These are phyloP conservation scores for Penicillium egyptiacum DNA, from an alignment of 495 filamentous ascomycete genomes.

Conservation along the genomic window DNA sequence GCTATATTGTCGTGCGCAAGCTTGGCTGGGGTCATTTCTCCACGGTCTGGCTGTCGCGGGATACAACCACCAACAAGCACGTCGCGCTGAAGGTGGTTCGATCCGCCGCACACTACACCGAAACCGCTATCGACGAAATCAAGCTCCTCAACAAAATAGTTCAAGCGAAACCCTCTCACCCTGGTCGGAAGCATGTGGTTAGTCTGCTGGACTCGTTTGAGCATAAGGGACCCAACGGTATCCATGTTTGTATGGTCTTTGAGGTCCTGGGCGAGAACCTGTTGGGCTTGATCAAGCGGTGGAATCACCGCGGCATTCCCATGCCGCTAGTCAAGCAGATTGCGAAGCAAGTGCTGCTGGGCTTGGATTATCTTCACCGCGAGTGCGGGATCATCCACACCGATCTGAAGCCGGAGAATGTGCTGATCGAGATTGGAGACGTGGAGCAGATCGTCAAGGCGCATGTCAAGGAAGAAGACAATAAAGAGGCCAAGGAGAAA, in stretches of 20 bases:
- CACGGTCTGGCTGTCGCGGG: slow-evolving; percentile 93
- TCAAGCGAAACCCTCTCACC: slow-evolving; percentile 88
- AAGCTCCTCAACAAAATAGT: slow-evolving; percentile 97
- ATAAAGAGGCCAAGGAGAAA: slow-evolving; percentile 77
- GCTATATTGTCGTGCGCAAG: slow-evolving; percentile 95
- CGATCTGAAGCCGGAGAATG: slow-evolving; percentile 96
- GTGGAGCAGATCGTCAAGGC: slow-evolving; percentile 96
- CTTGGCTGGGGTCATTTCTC: slow-evolving; percentile 99
- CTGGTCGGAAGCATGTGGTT: slow-evolving; percentile 90
- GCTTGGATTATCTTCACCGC: slow-evolving; percentile 92
- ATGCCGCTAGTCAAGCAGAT: slow-evolving; percentile 97
- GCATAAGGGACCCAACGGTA: slow-evolving; percentile 93
- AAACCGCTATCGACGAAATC: slow-evolving; percentile 98
- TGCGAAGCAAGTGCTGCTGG: slow-evolving; percentile 94
- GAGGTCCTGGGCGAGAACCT: slow-evolving; percentile 97
- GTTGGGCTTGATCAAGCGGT: slow-evolving; percentile 92
- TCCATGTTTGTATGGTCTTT: slow-evolving; percentile 99
- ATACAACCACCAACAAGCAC: slow-evolving; percentile 88
- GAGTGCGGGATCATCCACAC: slow-evolving; percentile 99
- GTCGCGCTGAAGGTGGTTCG: slow-evolving; percentile 97
- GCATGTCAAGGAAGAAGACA: slow-evolving; percentile 81
- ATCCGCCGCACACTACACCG: slow-evolving; percentile 96
- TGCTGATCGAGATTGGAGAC: slow-evolving; percentile 97
- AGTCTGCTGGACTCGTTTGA: slow-evolving; percentile 96
- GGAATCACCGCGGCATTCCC: slow-evolving; percentile 96